Conservation (phyloP, 2,329 filamentous ascomycete genomes). For the Rutstroemia sp. region DNA sequence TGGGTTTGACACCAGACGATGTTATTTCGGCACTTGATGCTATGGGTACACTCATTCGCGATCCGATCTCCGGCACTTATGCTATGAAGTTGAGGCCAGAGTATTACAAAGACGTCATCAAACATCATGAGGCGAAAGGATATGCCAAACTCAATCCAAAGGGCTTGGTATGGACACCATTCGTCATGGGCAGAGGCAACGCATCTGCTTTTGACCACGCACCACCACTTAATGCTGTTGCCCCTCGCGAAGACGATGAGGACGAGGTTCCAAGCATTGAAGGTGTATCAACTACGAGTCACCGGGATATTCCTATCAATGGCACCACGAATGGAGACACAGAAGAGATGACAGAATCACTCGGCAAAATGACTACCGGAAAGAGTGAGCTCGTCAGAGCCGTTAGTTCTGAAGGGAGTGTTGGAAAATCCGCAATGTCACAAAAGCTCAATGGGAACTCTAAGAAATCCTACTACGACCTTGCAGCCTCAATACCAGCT, state of each 20-base stretch:
- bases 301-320: slow-evolving; percentile 21
- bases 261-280: slow-evolving; percentile 21
- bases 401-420: slow-evolving; percentile 14
- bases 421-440: slow-evolving; percentile 13
- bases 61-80: slow-evolving; percentile 82
- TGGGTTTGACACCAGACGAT: slow-evolving; percentile 93
- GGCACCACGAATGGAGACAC: slow-evolving; percentile 18
- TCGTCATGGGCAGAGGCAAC: slow-evolving; percentile 86
- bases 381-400: slow-evolving; percentile 15
- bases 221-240: slow-evolving; percentile 76
- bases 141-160: slow-evolving; percentile 79
- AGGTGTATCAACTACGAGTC: slow-evolving; percentile 15
- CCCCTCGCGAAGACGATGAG: slow-evolving; percentile 70
- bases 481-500: slow-evolving; percentile 47
- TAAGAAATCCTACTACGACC: slow-evolving; percentile 25
- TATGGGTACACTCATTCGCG: slow-evolving; percentile 78
- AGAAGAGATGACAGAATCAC: slow-evolving; percentile 20
- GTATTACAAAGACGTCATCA: slow-evolving; percentile 81
- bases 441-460: slow-evolving; percentile 20
- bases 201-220: slow-evolving; percentile 77
- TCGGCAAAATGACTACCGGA: slow-evolving; percentile 25
- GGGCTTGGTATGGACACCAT: slow-evolving; percentile 88
- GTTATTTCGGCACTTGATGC: slow-evolving; percentile 91
- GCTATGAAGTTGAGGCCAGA: slow-evolving; percentile 79
- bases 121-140: slow-evolving; percentile 81